Evolutionary conservation across 2,329 filamentous ascomycete genomes (phyloP).

Genomic region (Exutisphaerella laricina): DNA sequence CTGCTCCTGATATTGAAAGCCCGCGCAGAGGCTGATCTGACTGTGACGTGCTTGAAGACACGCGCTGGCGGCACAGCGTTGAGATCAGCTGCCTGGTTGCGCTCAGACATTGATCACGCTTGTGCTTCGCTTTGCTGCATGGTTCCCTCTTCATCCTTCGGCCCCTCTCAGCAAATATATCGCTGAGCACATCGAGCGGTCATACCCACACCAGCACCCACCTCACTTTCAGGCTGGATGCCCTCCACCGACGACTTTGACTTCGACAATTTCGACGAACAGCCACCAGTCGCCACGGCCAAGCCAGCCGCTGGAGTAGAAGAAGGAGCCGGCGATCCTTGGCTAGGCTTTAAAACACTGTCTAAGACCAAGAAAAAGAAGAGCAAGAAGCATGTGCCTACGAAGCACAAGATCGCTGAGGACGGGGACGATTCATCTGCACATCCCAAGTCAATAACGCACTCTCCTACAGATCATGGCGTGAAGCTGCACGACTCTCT

Average conservation of each 20-base stretch:
- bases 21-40: too few species aligned
- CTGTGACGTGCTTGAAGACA: too few species aligned
- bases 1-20: too few species aligned
- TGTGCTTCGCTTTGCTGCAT: not conserved
- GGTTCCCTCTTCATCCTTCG: too few species aligned
- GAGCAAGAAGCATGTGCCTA: constrained; percentile 20
- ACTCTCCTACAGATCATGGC: constrained; percentile 23
- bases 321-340: constrained; percentile 11
- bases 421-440: constrained; percentile 25
- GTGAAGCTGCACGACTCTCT: constrained; percentile 13
- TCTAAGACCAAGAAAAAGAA: constrained; percentile 28
- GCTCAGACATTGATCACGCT: not conserved
- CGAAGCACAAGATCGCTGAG: constrained; percentile 11
- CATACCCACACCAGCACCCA: too few species aligned
- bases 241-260: constrained; percentile 22
- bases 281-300: constrained; percentile 15
- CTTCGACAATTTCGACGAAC: constrained; percentile 26
- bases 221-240: constrained; percentile 18
- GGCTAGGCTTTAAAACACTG: constrained; percentile 14
- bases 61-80: too few species aligned
- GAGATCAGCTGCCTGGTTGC: too few species aligned
- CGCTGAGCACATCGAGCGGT: too few species aligned
- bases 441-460: constrained; percentile 26
- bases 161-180: too few species aligned
- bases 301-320: constrained; percentile 9